Evolutionary conservation across 306 rosid species (phyloP), one percentile per base, ranked within the genome.

Genomic region (Prunus fruticosa): DNA sequence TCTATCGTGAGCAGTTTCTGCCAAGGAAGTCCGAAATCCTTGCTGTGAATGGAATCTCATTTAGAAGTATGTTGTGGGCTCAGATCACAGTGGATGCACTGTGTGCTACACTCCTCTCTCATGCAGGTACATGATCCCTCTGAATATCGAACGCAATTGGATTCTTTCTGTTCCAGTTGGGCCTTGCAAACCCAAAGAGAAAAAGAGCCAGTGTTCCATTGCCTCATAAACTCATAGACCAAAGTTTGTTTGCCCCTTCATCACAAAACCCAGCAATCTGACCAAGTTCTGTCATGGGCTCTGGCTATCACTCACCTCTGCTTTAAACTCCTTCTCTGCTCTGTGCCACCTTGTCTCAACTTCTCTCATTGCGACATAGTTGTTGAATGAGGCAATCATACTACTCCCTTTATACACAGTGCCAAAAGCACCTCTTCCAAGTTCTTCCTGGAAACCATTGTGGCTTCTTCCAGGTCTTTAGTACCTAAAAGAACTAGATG

Each of bases 331-430:
- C 9, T 79, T 68, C 3, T 82, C 91, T 6, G 84, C 87, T 69
- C 34, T 62, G 77, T 15, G 71, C 78, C 11, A 73, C 22, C 34
- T 76, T 87, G 5, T 83, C 84, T n/a, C 25, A 87, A 65, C 79
- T 73, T 82, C 46, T 85, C n/a, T 87, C 30, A 87, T 83, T 8
- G 89, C 91, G 9, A 87, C 84, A 8, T 68, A 68, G 57, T 68
- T 68, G 72, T 46, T 68, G 72, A 68, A 28, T 68, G 2, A 47
- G 11, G 52, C n/a, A 38, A 68, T 22, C 57, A 68, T 68, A 68
- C n/a, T 3, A 38, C 46, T 28, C 23, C 72, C 72, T 50, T 47
- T 47, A 15, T 46, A 68, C 57, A 68, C 72, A 68, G 13, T 46
- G 38, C 72, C 57, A 47, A 68, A 68, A 23, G n/a, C n/a, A n/a